Conservation (phyloP, 495 filamentous ascomycete genomes). For the Eremomyces bilateralis region DNA sequence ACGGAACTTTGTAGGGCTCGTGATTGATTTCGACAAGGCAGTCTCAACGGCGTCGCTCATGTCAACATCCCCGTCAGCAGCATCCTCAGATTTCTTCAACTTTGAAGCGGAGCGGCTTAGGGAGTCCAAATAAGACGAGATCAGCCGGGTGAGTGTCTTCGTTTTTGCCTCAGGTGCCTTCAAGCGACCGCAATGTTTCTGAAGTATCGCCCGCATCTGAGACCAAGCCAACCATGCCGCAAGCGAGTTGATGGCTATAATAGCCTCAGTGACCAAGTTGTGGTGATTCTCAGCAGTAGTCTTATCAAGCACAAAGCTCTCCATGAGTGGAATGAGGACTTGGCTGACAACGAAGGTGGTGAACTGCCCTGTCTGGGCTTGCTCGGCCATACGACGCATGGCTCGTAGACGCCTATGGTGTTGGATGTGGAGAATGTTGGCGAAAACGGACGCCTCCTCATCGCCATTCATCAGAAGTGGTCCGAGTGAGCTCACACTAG, state of each 20-base stretch:
- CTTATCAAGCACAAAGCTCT: slow-evolving; percentile 77
- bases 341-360: slow-evolving; percentile 57
- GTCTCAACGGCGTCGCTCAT: too few species aligned
- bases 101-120: too few species aligned
- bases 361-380: slow-evolving; percentile 38
- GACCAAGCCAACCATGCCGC: slow-evolving; percentile 66
- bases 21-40: too few species aligned
- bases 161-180: too few species aligned
- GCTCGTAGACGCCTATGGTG: slow-evolving; percentile 72
- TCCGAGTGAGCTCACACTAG: slow-evolving; percentile 38
- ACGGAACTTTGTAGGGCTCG: slow-evolving; percentile 46
- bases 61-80: too few species aligned
- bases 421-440: slow-evolving; percentile 77
- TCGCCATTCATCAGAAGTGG: slow-evolving; percentile 56
- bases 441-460: slow-evolving; percentile 83
- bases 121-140: too few species aligned
- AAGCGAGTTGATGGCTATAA: slow-evolving; percentile 49
- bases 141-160: too few species aligned
- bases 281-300: slow-evolving; percentile 41
- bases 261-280: slow-evolving; percentile 64
- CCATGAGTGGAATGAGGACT: slow-evolving; percentile 75
- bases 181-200: slow-evolving; percentile 59
- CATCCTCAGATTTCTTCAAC: too few species aligned
- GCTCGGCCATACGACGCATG: slow-evolving; percentile 46
- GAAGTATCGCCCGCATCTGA: slow-evolving; percentile 67